These are phyloP conservation scores for Panicum virgatum DNA, from an alignment of 202 grass and related monocot species.

Conservation along the genomic window DNA sequence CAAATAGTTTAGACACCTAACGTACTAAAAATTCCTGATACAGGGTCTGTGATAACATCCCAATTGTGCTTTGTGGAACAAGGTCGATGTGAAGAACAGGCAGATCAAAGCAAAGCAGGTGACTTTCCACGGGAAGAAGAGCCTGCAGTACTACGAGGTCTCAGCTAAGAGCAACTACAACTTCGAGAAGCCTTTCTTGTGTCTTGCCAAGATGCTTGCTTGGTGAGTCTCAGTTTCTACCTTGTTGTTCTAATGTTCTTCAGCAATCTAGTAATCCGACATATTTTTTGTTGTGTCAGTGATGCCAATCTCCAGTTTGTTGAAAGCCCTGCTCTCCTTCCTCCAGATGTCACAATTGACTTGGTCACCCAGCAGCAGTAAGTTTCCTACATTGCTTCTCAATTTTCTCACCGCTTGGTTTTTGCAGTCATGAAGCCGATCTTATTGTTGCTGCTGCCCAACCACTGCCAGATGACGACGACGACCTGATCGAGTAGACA, in stretches of 20 bases:
- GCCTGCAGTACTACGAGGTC: constrained; percentile 59
- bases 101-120: constrained; percentile 68
- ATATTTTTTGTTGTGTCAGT: neutral
- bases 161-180: constrained; percentile 76
- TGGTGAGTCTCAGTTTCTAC: constrained; percentile 33
- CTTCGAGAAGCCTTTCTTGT: constrained; percentile 66
- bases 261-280: neutral
- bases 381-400: neutral
- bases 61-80: constrained; percentile 61
- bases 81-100: constrained; percentile 72
- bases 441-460: constrained; percentile 41
- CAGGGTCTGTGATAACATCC: constrained; percentile 68
- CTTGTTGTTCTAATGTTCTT: neutral
- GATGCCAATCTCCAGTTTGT: constrained; percentile 55
- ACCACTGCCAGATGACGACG: constrained; percentile 60
- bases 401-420: neutral
- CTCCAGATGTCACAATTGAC: constrained; percentile 57
- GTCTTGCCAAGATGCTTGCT: constrained; percentile 56
- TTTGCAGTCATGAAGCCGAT: constrained; percentile 53
- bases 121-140: constrained; percentile 65
- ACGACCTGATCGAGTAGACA: constrained; percentile 48
- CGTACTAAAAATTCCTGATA: neutral
- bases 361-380: constrained; percentile 53
- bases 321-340: constrained; percentile 55
- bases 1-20: neutral